These are phyloP conservation scores for Erodium maritimum DNA, from an alignment of 345 rosid species.

Conservation along the genomic window DNA sequence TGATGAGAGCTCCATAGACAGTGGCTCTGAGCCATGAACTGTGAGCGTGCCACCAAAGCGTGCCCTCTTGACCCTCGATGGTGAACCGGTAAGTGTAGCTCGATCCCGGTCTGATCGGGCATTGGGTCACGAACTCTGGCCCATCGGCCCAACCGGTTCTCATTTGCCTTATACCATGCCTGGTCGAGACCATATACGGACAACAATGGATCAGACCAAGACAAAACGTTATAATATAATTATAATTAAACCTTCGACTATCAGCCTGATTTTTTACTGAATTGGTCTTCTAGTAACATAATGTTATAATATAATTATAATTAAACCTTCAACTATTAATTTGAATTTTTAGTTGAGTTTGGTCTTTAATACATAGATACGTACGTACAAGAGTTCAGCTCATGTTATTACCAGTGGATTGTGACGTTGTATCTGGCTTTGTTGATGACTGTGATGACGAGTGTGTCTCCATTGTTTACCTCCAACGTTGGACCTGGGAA, in stretches of 20 bases:
- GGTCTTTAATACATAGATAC: too few species aligned
- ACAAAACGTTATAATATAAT: too few species aligned
- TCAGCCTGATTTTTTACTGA: too few species aligned
- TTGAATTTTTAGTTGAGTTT: too few species aligned
- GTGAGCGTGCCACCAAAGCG: constrained; percentile 98
- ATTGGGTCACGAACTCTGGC: constrained; percentile 87
- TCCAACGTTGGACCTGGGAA: constrained; percentile 90
- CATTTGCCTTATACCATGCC: constrained; percentile 88
- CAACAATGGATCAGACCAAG: background rate
- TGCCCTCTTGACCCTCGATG: constrained; percentile 82
- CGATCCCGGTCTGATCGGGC: constrained; percentile 81
- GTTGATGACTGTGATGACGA: constrained; percentile 56
- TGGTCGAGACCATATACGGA: too few species aligned
- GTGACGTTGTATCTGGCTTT: constrained; percentile 60
- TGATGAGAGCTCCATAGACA: constrained; percentile 77
- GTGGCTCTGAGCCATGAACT: constrained; percentile 97
- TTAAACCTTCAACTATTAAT: too few species aligned
- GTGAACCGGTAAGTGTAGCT: constrained; percentile 82
- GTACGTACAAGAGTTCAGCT: too few species aligned
- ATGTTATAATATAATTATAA: too few species aligned
- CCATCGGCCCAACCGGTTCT: constrained; percentile 95
- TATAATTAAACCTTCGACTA: too few species aligned
- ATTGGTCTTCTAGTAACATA: too few species aligned
- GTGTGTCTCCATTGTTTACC: constrained; percentile 56
- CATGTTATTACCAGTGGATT: constrained; percentile 58